Evolutionary conservation across 192 early-diverging fungal genomes (phyloP), one percentile per base, ranked within the genome.

Genomic region (Oehlia diaphana): DNA sequence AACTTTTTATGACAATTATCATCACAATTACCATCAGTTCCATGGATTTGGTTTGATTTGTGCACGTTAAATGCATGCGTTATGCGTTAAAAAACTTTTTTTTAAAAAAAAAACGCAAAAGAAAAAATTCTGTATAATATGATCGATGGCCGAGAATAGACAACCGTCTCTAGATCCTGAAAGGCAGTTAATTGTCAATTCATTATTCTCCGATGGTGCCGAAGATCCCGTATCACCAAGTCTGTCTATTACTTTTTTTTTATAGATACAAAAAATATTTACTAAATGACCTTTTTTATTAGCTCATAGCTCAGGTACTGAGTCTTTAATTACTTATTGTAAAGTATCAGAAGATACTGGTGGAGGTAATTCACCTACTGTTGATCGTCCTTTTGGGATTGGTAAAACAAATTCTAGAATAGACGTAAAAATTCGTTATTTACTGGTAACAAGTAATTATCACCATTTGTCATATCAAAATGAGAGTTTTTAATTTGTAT

Each of bases 281-380:
- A 31, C 28, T 66, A 28, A 66, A 33, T 16, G 23, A 33, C 23
- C 5, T 33, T 66, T 65, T 33, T 33, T 64, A 23, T 23, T 76
- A 76, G 75, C 23, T 31, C 63, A 76, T 14, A 21, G 42, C 12
- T 35, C 39, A 9, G 19, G 21, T 23, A 37, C 14, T n/a, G 85
- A 86, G 62, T 79, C 79, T 0, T 80, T 86, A 73, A 26, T 86
- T 10, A 81, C 81, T 42, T 86, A 90, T 78, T 67, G 88, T 66
- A 90, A 90, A 79, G 83, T 88, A 47, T 86, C 85, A 63, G 88
- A 90, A 62, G 89, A 90, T 76, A 79, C 79, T 37, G 23, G 78
- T 71, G 61, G 50, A 35, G 6, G 61, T n/a, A 66, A 85, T 81
- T 72, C 83, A 79, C 33, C 81, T 73, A 50, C 79, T 82, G 75